Percentiles rank a stretch among this genome's conserved stretches.
Conservation (phyloP, 2,329 filamentous ascomycete genomes). For the Calonectria hongkongensis region DNA sequence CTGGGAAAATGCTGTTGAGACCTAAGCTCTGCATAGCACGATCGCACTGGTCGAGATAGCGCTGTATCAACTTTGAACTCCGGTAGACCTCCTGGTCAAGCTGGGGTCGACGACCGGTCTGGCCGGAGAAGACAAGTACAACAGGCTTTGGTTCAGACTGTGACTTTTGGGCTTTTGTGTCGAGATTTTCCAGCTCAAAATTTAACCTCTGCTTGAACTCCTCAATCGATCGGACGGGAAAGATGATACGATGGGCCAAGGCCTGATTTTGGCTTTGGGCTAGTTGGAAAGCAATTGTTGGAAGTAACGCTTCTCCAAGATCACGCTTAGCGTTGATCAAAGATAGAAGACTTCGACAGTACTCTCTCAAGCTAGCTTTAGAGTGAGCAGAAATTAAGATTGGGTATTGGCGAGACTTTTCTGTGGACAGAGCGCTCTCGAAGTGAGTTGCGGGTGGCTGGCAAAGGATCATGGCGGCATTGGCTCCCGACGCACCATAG, state of each 20-base stretch:
- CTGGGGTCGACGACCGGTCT: not conserved
- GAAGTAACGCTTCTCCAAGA: not conserved
- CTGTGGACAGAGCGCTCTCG: not conserved
- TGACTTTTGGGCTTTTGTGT: not conserved
- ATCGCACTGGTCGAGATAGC: not conserved
- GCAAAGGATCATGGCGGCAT: conserved; percentile 1
- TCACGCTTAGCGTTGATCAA: not conserved
- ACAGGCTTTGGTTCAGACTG: not conserved
- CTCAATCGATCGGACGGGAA: not conserved
- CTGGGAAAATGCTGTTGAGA: not conserved
- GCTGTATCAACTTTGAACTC: not conserved
- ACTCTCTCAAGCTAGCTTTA: not conserved
- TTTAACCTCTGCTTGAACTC: not conserved
- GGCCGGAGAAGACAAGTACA: conserved; percentile 1
- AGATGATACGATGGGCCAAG: not conserved
- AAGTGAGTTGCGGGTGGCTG: not conserved
- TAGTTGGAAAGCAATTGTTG: not conserved
- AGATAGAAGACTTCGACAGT: not conserved
- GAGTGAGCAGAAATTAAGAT: not conserved
- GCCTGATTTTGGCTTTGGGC: not conserved
- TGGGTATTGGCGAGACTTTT: not conserved
- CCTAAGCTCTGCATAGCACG: not conserved
- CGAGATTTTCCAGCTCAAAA: not conserved
- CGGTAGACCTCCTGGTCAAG: not conserved
- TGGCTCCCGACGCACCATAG: not conserved